Evolutionary conservation across 2,329 filamentous ascomycete species (phyloP), one percentile per base, ranked within the genome.

Genomic region (Diatrype stigma): DNA sequence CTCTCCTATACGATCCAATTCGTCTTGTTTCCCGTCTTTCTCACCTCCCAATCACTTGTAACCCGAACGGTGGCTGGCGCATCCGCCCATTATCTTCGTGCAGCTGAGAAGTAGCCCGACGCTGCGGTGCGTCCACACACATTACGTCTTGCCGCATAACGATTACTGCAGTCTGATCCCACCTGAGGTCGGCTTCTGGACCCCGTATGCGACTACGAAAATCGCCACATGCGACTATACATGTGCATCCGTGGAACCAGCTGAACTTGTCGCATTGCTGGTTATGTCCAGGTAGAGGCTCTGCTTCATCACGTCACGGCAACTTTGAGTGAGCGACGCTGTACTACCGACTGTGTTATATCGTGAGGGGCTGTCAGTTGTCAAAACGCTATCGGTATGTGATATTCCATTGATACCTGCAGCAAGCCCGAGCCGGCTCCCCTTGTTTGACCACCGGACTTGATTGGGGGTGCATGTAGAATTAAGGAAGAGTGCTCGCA

Each of bases 341-440:
- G 22, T n/a, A 2, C 40, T 5, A 23, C 26, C n/a, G 22, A 23
- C 22, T 28, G 16, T 7, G 6, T 28, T 17, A 44, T 4, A 21
- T 19, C 14, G 21, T 23, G 7, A 63, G 59, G 51, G 57, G 58
- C 54, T 54, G 62, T 62, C 57, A 63, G 60, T 52, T 63, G 62
- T 66, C 70, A 70, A 73, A 74, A 75, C 71, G 56, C 65, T 63
- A 67, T 66, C 57, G 62, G 72, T 73, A 73, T 62, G 71, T 73
- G 69, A 68, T 61, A 62, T 52, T 60, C 54, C 56, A 50, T 57
- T 56, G 63, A 63, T 62, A 59, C 63, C 57, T 66, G 61, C 58
- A 57, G 66, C 63, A 60, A 61, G 60, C 59, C 63, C 65, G 61
- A 61, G 35, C 62, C 56, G 63, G 58, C 57, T 60, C 51, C 62